A percentile compares a stretch with the other conserved stretches of the same genome.
These are phyloP conservation scores for Alternaria solani DNA, from an alignment of 2,329 filamentous ascomycete genomes.

Conservation along the genomic window DNA sequence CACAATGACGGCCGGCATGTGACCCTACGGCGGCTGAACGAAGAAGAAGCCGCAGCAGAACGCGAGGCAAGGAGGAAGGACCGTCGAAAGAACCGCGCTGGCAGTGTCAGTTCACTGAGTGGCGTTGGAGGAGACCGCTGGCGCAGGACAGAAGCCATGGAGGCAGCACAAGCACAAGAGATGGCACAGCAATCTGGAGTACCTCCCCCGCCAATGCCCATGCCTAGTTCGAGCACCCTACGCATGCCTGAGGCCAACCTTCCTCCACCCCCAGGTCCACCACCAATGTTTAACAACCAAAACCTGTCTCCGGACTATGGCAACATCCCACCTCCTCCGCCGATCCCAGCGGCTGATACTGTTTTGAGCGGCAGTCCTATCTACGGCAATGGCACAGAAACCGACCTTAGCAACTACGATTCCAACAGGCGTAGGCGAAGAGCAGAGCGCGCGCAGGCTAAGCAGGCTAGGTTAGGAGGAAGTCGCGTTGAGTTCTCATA, in stretches of 20 bases:
- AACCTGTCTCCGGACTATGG: conserved; percentile 14
- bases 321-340: conserved; percentile 45
- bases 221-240: conserved; percentile 36
- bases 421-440: conserved; percentile 50
- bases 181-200: conserved; percentile 32
- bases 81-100: conserved; percentile 49
- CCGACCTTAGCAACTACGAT: conserved; percentile 51
- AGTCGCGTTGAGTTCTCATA: conserved; percentile 53
- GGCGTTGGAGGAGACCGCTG: conserved; percentile 49
- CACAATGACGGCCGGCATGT: conserved; percentile 70
- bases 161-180: conserved; percentile 46
- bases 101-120: conserved; percentile 52
- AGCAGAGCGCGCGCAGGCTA: conserved; percentile 51
- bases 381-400: conserved; percentile 51
- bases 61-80: conserved; percentile 63
- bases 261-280: conserved; percentile 44
- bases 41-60: conserved; percentile 68
- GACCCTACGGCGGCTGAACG: conserved; percentile 67
- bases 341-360: conserved; percentile 44
- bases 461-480: conserved; percentile 45
- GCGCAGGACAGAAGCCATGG: conserved; percentile 50
- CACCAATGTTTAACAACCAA: conserved; percentile 26
- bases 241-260: conserved; percentile 42
- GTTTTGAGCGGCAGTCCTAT: conserved; percentile 46
- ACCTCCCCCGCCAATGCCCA: conserved; percentile 38